Evolutionary conservation across 2,329 filamentous ascomycete species (phyloP).

Genomic region (Aspergillus tamarii): DNA sequence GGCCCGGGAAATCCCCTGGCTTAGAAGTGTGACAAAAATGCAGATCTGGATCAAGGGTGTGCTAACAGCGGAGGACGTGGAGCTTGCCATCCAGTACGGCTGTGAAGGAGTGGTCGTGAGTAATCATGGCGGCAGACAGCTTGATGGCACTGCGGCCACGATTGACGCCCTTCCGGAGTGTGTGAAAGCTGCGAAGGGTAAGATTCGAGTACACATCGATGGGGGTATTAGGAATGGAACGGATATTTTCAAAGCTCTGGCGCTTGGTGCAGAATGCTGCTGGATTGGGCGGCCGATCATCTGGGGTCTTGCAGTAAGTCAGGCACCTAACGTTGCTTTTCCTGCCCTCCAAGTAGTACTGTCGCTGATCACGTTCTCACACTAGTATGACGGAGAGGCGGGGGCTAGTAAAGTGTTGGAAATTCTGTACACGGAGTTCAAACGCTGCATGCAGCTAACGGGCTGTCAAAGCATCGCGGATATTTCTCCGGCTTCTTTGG

Average conservation of each 20-base stretch:
- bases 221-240: slow-evolving; percentile 38
- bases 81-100: slow-evolving; percentile 38
- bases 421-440: slow-evolving; percentile 38
- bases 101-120: slow-evolving; percentile 43
- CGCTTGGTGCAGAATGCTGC: slow-evolving; percentile 37
- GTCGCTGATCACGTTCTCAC: background rate
- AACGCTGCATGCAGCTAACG: slow-evolving; percentile 33
- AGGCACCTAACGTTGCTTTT: background rate
- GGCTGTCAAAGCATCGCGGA: slow-evolving; percentile 31
- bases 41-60: slow-evolving; percentile 41
- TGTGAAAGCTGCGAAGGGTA: slow-evolving; percentile 32
- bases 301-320: slow-evolving; percentile 40
- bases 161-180: slow-evolving; percentile 39
- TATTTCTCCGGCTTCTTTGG: slow-evolving; percentile 26
- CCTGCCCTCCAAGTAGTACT: background rate
- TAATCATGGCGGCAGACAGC: slow-evolving; percentile 44
- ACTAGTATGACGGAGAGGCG: slow-evolving; percentile 33
- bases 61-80: slow-evolving; percentile 39
- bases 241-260: slow-evolving; percentile 43
- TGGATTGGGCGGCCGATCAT: slow-evolving; percentile 38
- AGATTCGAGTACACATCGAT: slow-evolving; percentile 38
- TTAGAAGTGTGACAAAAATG: slow-evolving; percentile 53
- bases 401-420: slow-evolving; percentile 36
- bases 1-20: slow-evolving; percentile 54
- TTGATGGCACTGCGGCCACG: slow-evolving; percentile 41